These are phyloP conservation scores for Elsinoe necatrix DNA, from an alignment of 2,329 filamentous ascomycete species.

Conservation along the genomic window DNA sequence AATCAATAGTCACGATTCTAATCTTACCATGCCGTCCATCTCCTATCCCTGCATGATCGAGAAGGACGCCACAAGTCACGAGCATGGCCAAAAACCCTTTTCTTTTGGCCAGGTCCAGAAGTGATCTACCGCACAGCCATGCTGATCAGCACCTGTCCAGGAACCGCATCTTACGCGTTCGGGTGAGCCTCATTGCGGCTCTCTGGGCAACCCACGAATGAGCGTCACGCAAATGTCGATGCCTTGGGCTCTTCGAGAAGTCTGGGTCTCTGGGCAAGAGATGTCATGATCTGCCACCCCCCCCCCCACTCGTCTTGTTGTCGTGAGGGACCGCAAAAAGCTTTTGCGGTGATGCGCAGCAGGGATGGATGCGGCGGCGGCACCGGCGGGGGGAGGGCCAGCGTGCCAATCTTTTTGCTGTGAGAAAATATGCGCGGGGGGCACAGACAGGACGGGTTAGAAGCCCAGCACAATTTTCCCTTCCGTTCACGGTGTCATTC, in stretches of 20 bases:
- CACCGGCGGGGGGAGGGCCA: background rate
- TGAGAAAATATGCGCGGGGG: too few species aligned
- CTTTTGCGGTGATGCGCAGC: background rate
- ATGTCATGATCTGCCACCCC: background rate
- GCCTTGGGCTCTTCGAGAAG: background rate
- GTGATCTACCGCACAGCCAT: slow-evolving; percentile 11
- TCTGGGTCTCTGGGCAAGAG: background rate
- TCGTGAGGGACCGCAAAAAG: background rate
- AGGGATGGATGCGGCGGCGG: background rate
- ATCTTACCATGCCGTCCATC: background rate
- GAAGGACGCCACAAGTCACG: background rate
- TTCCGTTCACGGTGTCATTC: too few species aligned
- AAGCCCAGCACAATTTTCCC: too few species aligned
- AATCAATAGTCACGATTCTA: background rate
- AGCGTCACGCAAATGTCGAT: background rate
- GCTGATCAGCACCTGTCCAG: background rate
- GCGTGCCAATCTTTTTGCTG: too few species aligned
- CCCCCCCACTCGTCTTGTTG: background rate
- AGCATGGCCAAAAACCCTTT: background rate
- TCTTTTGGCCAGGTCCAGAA: slow-evolving; percentile 1
- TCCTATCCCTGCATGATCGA: background rate
- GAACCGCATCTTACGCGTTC: background rate
- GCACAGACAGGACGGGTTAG: too few species aligned
- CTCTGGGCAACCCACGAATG: background rate
- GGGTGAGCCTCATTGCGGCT: background rate